Evolutionary conservation across 768 basidiomycete species (phyloP), one percentile per base, ranked within the genome.

Genomic region (Phlebiopsis flavidoalba): DNA sequence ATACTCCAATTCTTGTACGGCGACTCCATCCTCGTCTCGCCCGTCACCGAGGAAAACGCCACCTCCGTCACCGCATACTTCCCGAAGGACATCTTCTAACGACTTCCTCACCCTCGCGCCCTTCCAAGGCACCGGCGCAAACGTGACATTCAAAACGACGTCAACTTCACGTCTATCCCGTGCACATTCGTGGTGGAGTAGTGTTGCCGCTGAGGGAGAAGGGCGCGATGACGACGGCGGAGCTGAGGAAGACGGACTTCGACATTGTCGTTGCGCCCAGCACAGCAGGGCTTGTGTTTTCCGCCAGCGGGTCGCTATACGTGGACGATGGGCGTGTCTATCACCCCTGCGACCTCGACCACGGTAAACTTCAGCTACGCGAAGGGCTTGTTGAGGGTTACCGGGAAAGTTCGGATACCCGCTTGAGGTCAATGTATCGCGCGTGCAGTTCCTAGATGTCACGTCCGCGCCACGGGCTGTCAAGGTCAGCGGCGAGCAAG

Each of bases 1-100:
- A 86, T 87, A 63, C 76, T 82, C 40, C 87, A 89, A 65, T 88
- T 85, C 78, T 80, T 89, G 76, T 88, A 78, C 65, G 88, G 87
- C 11, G 76, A 81, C 64, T 83, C 83, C 10, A 75, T 89, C 68
- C 82, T 89, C 51, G 85, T 88, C 7, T 86, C 86, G 0, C 87
- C 87, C 12, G 86, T 88, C 24, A 85, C 84, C 0, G 79, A 81
- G 26, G 83, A 85, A 62, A 77, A 83, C 66, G 70, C 82, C 26
- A 86, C 83, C 8, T 78, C 81, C 22, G 85, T 87, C 49, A 72
- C 74, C 8, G 76, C 83, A 61, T 88, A 89, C 73, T 79, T 88
- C 51, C 87, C 87, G 1, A 70, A 77, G 8, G 86, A 87, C 65
- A 79, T 72, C 49, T 88, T 86, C 75, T 89, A 88, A n/a, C 73